phyloP scores from a whole-genome alignment of 495 filamentous ascomycete genomes.

The Daldinia grandis region DNA sequence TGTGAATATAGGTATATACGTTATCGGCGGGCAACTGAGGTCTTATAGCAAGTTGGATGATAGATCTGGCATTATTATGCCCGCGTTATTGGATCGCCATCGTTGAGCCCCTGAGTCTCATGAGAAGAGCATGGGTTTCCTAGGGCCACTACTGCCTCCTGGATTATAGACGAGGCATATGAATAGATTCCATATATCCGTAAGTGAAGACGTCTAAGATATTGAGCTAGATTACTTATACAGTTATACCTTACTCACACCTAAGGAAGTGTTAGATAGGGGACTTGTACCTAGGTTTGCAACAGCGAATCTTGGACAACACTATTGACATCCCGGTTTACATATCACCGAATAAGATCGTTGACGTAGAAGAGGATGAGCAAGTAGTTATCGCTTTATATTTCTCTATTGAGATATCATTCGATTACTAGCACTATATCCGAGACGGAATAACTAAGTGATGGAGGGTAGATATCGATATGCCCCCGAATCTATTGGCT shows the following conservation, averaged over 20 bases:
- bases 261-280: not conserved
- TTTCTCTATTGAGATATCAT: not conserved
- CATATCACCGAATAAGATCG: not conserved
- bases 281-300: not conserved
- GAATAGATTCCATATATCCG: not conserved
- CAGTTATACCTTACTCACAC: not conserved
- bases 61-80: too few relatives aligned
- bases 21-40: too few relatives aligned
- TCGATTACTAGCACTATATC: not conserved
- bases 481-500: not conserved
- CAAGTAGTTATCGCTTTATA: not conserved
- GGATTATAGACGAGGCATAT: not conserved
- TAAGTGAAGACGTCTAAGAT: not conserved
- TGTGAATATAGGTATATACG: not conserved
- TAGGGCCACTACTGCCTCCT: not conserved
- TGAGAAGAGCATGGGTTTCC: too few relatives aligned
- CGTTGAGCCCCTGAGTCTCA: too few relatives aligned
- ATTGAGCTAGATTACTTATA: not conserved
- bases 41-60: too few relatives aligned
- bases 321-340: constrained; percentile 7
- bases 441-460: not conserved
- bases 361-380: not conserved
- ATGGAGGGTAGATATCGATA: not conserved
- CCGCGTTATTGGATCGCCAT: too few relatives aligned
- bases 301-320: constrained; percentile 12